Evolutionary conservation across 192 early-diverging fungal species (phyloP).

Genomic region (Backusella australiensis): DNA sequence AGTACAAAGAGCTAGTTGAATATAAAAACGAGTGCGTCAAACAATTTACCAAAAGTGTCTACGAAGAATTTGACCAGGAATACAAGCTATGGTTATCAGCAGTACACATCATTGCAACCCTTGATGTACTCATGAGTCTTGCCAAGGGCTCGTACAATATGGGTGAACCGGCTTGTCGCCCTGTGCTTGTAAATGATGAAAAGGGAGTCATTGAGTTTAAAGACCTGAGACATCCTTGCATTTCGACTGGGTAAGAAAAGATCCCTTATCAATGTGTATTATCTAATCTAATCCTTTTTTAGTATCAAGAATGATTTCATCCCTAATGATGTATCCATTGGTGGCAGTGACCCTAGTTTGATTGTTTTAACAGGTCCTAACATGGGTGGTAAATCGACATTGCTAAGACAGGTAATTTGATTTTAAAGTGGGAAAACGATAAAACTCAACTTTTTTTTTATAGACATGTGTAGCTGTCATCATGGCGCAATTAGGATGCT

Average conservation of each 20-base stretch:
- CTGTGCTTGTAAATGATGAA: constrained; percentile 74
- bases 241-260: constrained; percentile 57
- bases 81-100: constrained; percentile 72
- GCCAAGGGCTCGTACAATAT: constrained; percentile 60
- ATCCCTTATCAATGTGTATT: not conserved
- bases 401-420: constrained; percentile 77
- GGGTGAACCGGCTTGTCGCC: constrained; percentile 82
- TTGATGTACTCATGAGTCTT: constrained; percentile 86
- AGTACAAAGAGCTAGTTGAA: constrained; percentile 81
- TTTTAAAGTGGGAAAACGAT: not conserved
- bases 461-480: constrained; percentile 91
- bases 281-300: not conserved
- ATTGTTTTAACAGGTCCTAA: constrained; percentile 98
- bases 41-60: constrained; percentile 71
- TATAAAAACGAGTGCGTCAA: constrained; percentile 72
- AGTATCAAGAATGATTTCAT: constrained; percentile 73
- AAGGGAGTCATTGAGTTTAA: constrained; percentile 72
- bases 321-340: constrained; percentile 90
- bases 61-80: constrained; percentile 79
- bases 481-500: constrained; percentile 94
- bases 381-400: constrained; percentile 98
- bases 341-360: constrained; percentile 63
- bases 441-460: not conserved
- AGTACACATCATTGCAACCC: constrained; percentile 72
- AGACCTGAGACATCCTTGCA: constrained; percentile 93